These are phyloP conservation scores for Trichophyton schoenleinii DNA, from an alignment of 2,329 filamentous ascomycete species.

Conservation along the genomic window DNA sequence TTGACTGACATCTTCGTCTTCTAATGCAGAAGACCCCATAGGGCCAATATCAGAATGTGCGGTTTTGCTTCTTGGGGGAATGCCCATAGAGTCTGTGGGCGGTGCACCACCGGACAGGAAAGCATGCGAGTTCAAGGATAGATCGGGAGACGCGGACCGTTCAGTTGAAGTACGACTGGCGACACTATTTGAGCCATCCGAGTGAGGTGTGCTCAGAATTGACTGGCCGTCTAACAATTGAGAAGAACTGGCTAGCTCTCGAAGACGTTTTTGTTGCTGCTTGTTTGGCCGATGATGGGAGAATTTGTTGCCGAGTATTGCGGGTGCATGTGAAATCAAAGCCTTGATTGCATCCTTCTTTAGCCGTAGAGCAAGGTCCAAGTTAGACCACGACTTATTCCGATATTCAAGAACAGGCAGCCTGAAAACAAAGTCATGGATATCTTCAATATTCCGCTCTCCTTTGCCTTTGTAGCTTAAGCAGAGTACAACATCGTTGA, in stretches of 20 bases:
- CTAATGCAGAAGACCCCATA: not conserved
- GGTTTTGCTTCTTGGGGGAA: not conserved
- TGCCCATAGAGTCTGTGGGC: not conserved
- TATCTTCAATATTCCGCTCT: slow-evolving; percentile 88
- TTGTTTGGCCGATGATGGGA: slow-evolving; percentile 72
- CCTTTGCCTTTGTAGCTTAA: slow-evolving; percentile 94
- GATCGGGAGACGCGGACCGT: slow-evolving; percentile 25
- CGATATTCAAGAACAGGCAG: slow-evolving; percentile 89
- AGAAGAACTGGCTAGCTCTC: slow-evolving; percentile 71
- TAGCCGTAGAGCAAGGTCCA: slow-evolving; percentile 80
- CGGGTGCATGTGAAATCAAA: slow-evolving; percentile 85
- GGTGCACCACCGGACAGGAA: slow-evolving; percentile 22
- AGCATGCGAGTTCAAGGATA: slow-evolving; percentile 25
- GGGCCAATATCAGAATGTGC: not conserved
- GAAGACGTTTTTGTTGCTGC: slow-evolving; percentile 63
- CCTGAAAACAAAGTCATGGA: slow-evolving; percentile 94
- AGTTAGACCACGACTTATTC: slow-evolving; percentile 98
- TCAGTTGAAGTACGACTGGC: slow-evolving; percentile 29
- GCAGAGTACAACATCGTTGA: slow-evolving; percentile 88
- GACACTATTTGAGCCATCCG: slow-evolving; percentile 23
- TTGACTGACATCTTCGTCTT: not conserved
- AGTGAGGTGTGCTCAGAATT: slow-evolving; percentile 8
- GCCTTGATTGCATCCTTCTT: slow-evolving; percentile 93
- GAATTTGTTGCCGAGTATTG: slow-evolving; percentile 96
- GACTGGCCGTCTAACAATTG: slow-evolving; percentile 39